Conservation (phyloP, 1,284 basidiomycete species). For the Singerocomus inundabilis region DNA sequence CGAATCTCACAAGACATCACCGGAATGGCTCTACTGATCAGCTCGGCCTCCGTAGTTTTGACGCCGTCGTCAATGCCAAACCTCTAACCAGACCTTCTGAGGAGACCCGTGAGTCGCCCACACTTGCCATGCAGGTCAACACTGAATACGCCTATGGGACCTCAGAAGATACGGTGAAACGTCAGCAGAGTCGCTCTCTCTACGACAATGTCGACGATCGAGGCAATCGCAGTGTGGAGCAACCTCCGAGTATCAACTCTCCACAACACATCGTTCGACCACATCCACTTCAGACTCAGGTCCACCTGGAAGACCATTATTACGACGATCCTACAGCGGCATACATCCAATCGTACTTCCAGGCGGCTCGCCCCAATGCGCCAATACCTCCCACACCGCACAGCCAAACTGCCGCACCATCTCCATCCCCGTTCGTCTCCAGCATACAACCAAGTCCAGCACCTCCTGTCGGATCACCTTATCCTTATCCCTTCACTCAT, state of each 20-base stretch:
- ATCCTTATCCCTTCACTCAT: slow-evolving; percentile 72
- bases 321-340: slow-evolving; percentile 54
- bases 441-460: slow-evolving; percentile 47
- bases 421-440: slow-evolving; percentile 59
- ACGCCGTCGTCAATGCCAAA: slow-evolving; percentile 51
- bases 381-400: slow-evolving; percentile 76
- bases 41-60: slow-evolving; percentile 56
- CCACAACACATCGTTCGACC: slow-evolving; percentile 17
- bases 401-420: slow-evolving; percentile 67
- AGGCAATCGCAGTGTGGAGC: slow-evolving; percentile 19
- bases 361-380: slow-evolving; percentile 60
- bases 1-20: slow-evolving; percentile 30
- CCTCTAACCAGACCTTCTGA: slow-evolving; percentile 33
- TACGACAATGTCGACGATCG: slow-evolving; percentile 22
- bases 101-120: slow-evolving; percentile 28
- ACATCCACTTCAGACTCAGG: slow-evolving; percentile 32
- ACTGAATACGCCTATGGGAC: slow-evolving; percentile 16
- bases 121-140: slow-evolving; percentile 2
- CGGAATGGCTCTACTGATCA: slow-evolving; percentile 54
- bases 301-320: slow-evolving; percentile 30
- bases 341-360: slow-evolving; percentile 58
- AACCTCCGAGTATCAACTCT: slow-evolving; percentile 9
- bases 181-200: slow-evolving; percentile 20
- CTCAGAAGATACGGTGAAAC: slow-evolving; percentile 17
- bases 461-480: slow-evolving; percentile 63